Conservation (phyloP, 371 early-diverging fungal genomes). For the Actinomortierella wolfii region DNA sequence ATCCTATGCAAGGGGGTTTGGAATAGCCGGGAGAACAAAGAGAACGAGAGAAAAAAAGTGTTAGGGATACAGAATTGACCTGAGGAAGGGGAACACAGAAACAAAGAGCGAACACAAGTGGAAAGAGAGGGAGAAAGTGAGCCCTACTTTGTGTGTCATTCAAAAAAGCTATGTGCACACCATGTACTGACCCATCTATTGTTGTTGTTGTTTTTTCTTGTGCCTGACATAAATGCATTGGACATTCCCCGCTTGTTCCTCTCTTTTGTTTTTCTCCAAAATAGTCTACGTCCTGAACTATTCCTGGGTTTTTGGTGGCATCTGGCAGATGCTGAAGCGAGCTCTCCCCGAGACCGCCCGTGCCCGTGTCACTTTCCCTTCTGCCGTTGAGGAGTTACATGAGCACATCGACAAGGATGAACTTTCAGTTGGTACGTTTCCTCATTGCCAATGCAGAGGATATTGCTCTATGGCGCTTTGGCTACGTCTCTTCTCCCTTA, state of each 20-base stretch:
- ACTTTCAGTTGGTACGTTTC: slow-evolving; percentile 25
- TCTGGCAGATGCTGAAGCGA: slow-evolving; percentile 49
- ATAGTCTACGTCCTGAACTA: slow-evolving; percentile 50
- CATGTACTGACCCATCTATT: not conserved
- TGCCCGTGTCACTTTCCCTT: slow-evolving; percentile 46
- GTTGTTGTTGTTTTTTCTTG: not conserved
- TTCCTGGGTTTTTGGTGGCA: slow-evolving; percentile 49
- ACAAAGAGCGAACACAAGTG: not conserved
- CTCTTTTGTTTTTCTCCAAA: not conserved
- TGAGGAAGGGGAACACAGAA: not conserved
- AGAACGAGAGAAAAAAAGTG: not conserved
- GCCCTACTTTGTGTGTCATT: not conserved
- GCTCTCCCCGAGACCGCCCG: slow-evolving; percentile 48
- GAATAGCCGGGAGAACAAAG: not conserved
- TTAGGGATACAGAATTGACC: not conserved
- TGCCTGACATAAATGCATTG: not conserved
- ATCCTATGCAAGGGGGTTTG: slow-evolving; percentile 2
- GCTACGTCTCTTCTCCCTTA: not conserved
- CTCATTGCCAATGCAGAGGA: too few species aligned
- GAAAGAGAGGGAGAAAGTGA: not conserved
- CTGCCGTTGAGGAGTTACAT: slow-evolving; percentile 33
- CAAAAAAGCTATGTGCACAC: not conserved
- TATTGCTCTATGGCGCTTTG: too few species aligned
- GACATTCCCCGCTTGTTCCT: not conserved
- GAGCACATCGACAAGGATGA: slow-evolving; percentile 39